Base-by-base conservation (phyloP, 2,329 filamentous ascomycete species). In the Drechslera avenae region DNA sequence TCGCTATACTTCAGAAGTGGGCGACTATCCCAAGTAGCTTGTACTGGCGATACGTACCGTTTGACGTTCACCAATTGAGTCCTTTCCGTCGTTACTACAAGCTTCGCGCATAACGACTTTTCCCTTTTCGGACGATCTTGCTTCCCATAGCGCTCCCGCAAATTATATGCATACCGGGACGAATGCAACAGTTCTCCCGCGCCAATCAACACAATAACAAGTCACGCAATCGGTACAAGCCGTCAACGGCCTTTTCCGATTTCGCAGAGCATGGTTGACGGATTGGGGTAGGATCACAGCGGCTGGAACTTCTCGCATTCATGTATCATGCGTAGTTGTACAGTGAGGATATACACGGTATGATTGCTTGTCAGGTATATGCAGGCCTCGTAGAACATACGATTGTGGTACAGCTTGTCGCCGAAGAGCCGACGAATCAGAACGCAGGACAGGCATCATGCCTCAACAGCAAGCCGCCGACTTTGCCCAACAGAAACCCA, bases 141-240 rank as follows among this genome's bases (percentile, higher is more conserved):
- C 61, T 56, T 62, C 46, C 23, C 56, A 59, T 53, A 57, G 60
- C 67, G 63, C 63, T 68, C 63, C 57, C 62, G 62, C 57, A 59
- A 51, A 63, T 64, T 66, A 35, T 63, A 40, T 64, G 64, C 64
- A 60, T 61, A 55, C 37, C 51, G 59, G 57, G 36, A 60, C 56
- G 54, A 53, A 55, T 54, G 52, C 54, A 55, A 32, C 37, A 40
- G 46, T 50, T 59, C 42, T 50, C 42, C 48, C 53, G 54, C 54
- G 19, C 63, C 62, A 66, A 65, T 66, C 13, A 33, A 19, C 32
- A 30, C 19, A 18, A 23, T 7, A 41, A 26, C 7, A 14, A 34
- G 36, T 26, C 28, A 39, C 30, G 35, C 23, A 50, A 46, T 40
- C 13, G 31, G 31, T 32, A 39, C 19, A 39, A 34, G 41, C 23